Percentiles rank a stretch among this genome's conserved stretches.
These are phyloP conservation scores for Saccharomyces uvarum DNA, from an alignment of 1,139 yeast genomes.

Conservation along the genomic window DNA sequence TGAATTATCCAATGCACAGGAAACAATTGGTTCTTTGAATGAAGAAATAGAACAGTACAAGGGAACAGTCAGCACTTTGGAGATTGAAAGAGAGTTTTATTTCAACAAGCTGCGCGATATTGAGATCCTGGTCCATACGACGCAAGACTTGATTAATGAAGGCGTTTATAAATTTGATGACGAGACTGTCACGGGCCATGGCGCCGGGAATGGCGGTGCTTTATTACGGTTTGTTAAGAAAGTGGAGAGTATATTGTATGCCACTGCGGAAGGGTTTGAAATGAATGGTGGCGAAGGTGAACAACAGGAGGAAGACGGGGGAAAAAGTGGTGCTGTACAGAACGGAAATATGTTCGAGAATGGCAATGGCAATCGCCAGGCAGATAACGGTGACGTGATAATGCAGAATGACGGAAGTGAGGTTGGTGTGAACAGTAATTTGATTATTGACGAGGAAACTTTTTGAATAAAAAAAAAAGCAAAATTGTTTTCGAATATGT, in stretches of 20 bases:
- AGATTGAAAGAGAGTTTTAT: conserved; percentile 79
- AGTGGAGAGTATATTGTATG: conserved; percentile 67
- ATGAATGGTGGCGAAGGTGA: conserved; percentile 24
- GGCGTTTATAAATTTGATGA: conserved; percentile 28
- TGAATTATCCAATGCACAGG: conserved; percentile 32
- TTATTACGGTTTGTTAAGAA: conserved; percentile 40
- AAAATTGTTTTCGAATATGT: not conserved
- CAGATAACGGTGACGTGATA: not conserved
- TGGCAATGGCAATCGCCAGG: not conserved
- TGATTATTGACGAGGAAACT: conserved; percentile 32
- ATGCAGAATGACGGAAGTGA: conserved; percentile 1
- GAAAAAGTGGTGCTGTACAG: not conserved
- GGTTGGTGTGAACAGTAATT: conserved; percentile 11
- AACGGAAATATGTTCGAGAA: not conserved
- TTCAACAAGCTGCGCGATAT: conserved; percentile 83
- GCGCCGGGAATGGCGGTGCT: not conserved
- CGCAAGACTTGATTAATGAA: conserved; percentile 44
- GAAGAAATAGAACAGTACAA: conserved; percentile 49
- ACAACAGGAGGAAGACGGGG: conserved; percentile 7
- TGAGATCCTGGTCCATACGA: conserved; percentile 68
- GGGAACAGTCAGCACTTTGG: conserved; percentile 50
- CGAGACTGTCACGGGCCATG: not conserved
- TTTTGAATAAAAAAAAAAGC: conserved; percentile 14
- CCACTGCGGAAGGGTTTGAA: conserved; percentile 45
- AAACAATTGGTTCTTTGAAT: conserved; percentile 38